Evolutionary conservation across 2,329 filamentous ascomycete species (phyloP), one percentile per base, ranked within the genome.

Genomic region (Scytalidium sp.): DNA sequence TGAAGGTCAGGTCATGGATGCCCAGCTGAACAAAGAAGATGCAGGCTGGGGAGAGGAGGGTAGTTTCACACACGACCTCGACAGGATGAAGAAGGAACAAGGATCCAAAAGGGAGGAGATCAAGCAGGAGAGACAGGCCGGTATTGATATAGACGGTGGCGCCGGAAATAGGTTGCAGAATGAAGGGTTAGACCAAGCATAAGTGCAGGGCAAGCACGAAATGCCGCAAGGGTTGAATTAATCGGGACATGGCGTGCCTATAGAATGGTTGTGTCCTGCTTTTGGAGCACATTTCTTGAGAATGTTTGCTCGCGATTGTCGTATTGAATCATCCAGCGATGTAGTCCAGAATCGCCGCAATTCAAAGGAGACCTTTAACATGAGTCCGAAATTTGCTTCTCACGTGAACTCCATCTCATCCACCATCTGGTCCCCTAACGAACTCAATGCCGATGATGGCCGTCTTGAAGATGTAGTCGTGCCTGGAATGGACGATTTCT

Each of bases 61-160:
- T 4, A 63, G 60, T 36, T 55, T 62, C 45, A 64, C 63, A 6
- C 57, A 54, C 46, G 51, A 59, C 52, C 46, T 66, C 50, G 64
- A 65, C 25, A 59, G 59, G 46, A 59, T 62, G 43, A 67, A 65
- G 55, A 57, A 48, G 29, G 64, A 67, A 53, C 63, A 66, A 50
- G 58, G 63, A 41, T 56, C 32, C 45, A 55, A 57, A 7, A 56
- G 62, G 43, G 61, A 64, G 22, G 51, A 57, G 15, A 56, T 64
- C 25, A 56, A 66, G 51, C 50, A 53, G 19, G 51, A 55, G 21
- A 54, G 62, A 43, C 49, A 49, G 21, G 46, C 43, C 17, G 66
- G 64, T 1, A 46, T 45, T 11, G 54, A 58, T 55, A 58, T 66
- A 25, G 62, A 62, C 55, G 62, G 61, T 25, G 61, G 63, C n/a